Conservation (phyloP, 1,284 basidiomycete genomes). For the Fomitopsis schrenkii region DNA sequence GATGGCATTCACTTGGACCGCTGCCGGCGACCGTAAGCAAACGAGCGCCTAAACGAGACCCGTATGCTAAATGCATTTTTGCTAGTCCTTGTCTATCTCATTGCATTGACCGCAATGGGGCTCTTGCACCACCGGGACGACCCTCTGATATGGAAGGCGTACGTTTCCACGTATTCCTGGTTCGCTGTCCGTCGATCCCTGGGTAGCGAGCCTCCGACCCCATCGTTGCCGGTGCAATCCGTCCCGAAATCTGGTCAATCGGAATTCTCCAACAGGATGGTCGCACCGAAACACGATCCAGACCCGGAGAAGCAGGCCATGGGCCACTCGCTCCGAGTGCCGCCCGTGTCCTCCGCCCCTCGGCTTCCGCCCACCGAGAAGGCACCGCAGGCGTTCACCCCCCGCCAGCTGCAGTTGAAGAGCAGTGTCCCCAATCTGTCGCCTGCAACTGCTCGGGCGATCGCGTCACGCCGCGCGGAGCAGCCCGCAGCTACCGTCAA, state of each 20-base stretch:
- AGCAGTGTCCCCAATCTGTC: background rate
- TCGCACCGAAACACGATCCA: slow-evolving; percentile 1
- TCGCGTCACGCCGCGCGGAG: background rate
- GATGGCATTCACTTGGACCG: slow-evolving; percentile 63
- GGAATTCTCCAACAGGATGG: slow-evolving; percentile 14
- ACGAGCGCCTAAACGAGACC: background rate
- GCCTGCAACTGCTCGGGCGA: background rate
- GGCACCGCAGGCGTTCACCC: background rate
- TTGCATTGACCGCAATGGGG: slow-evolving; percentile 31
- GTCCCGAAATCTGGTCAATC: slow-evolving; percentile 14
- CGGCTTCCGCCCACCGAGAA: slow-evolving; percentile 1
- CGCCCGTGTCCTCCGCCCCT: slow-evolving; percentile 2
- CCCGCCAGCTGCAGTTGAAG: slow-evolving; percentile 5
- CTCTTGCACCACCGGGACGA: slow-evolving; percentile 37
- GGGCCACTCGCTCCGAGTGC: background rate
- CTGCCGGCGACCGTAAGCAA: slow-evolving; percentile 47
- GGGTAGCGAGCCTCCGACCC: slow-evolving; percentile 19
- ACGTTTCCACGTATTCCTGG: slow-evolving; percentile 44
- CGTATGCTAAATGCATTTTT: background rate
- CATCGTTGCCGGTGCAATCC: slow-evolving; percentile 18
- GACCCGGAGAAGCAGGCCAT: slow-evolving; percentile 5
- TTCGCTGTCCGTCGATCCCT: slow-evolving; percentile 19
- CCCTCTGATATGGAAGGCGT: slow-evolving; percentile 47
- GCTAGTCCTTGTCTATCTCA: slow-evolving; percentile 43
- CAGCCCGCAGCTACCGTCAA: background rate